phyloP scores from a whole-genome alignment of 345 rosid species.

The Syzygium aromaticum region DNA sequence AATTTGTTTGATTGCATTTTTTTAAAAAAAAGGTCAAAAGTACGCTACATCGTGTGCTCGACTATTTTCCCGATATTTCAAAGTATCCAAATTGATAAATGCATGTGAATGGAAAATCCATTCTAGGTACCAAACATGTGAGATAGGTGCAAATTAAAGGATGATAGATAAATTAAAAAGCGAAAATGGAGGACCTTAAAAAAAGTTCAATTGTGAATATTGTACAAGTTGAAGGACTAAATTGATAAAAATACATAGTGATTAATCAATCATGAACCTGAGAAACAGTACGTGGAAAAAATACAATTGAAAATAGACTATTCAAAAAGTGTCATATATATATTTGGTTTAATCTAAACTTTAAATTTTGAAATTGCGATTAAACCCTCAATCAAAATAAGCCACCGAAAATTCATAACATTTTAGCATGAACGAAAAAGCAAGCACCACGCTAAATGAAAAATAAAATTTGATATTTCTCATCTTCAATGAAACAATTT shows the following conservation, averaged over 20 bases:
- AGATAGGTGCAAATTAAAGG: not conserved
- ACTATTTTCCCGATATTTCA: not conserved
- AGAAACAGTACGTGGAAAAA: not conserved
- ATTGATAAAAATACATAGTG: not conserved
- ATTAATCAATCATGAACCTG: not conserved
- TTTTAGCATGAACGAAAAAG: not conserved
- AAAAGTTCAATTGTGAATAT: not conserved
- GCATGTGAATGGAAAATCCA: not conserved
- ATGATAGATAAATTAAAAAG: not conserved
- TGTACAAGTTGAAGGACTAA: not conserved
- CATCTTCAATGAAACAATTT: not conserved
- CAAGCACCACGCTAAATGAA: not conserved
- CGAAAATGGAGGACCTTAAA: not conserved
- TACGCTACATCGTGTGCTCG: not conserved
- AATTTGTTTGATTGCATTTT: no score
- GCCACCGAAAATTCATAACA: not conserved
- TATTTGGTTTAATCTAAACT: not conserved
- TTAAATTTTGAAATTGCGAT: not conserved
- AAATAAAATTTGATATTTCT: not conserved
- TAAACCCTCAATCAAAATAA: not conserved
- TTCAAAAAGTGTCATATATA: not conserved
- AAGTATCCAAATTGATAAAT: not conserved
- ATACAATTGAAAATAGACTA: not conserved
- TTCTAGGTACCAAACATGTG: not conserved
- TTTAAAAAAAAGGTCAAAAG: not conserved